phyloP scores from a whole-genome alignment of 805 yeast genomes.

The Lipomyces yamadae region DNA sequence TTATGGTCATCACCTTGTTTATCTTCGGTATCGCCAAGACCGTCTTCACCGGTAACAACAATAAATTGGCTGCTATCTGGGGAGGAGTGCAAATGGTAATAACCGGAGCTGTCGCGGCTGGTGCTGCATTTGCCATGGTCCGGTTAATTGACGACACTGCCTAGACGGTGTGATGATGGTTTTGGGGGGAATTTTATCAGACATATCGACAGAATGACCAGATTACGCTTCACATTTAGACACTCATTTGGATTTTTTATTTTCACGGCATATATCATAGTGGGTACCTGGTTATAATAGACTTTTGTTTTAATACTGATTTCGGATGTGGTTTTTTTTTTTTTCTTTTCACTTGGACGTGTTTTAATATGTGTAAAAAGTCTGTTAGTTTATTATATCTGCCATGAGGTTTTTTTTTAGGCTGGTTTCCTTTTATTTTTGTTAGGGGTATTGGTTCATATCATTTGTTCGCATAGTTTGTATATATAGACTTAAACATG shows the following conservation, averaged over 20 bases:
- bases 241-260: background rate
- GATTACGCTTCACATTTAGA: background rate
- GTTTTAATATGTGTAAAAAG: background rate
- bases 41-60: conserved; percentile 66
- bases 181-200: too few relatives aligned
- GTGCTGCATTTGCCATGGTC: conserved; percentile 93
- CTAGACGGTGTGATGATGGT: too few relatives aligned
- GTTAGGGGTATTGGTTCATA: conserved; percentile 2
- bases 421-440: background rate
- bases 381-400: background rate
- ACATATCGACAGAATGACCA: too few relatives aligned
- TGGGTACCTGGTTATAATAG: background rate
- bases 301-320: background rate
- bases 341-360: too few relatives aligned
- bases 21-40: conserved; percentile 88
- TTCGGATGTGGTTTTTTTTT: background rate
- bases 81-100: conserved; percentile 92
- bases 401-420: background rate
- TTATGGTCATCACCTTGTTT: conserved; percentile 85
- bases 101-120: conserved; percentile 98
- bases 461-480: background rate
- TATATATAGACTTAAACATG: background rate
- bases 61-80: conserved; percentile 46
- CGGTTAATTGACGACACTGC: conserved; percentile 61
- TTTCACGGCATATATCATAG: background rate